Conservation (phyloP, 768 basidiomycete species). For the Solioccasus polychromus region DNA sequence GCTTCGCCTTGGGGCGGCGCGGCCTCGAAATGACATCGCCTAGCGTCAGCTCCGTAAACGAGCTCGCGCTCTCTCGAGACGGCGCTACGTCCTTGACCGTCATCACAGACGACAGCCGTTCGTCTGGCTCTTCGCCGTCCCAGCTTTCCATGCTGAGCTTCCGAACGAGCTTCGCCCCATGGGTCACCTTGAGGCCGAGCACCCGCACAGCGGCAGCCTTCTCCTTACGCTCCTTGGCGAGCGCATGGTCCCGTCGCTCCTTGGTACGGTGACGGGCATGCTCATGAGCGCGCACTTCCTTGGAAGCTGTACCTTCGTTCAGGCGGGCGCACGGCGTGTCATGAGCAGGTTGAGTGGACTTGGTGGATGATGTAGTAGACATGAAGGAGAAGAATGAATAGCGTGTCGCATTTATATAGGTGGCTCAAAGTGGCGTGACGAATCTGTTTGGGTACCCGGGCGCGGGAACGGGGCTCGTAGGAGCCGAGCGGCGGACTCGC, state of each 20-base stretch:
- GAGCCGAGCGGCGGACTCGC: constrained; percentile 17
- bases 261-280: constrained; percentile 33
- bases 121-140: constrained; percentile 26
- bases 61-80: constrained; percentile 4
- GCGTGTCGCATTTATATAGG: constrained; percentile 30
- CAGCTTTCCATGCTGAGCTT: constrained; percentile 28
- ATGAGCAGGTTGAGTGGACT: constrained; percentile 19
- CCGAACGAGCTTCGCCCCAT: constrained; percentile 18
- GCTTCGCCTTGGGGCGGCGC: constrained; percentile 22
- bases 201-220: constrained; percentile 15
- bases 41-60: constrained; percentile 23
- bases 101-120: too few species aligned
- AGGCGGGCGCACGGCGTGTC: constrained; percentile 15
- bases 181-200: constrained; percentile 19
- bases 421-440: constrained; percentile 21
- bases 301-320: constrained; percentile 16
- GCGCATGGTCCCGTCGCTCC: constrained; percentile 31
- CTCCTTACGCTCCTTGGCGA: constrained; percentile 32
- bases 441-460: constrained; percentile 14
- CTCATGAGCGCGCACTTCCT: constrained; percentile 33
- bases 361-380: constrained; percentile 28
- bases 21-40: constrained; percentile 27
- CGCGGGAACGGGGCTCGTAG: constrained; percentile 17
- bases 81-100: background rate
- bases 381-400: constrained; percentile 18